Conservation (phyloP, 176 grass and related monocot species). For the Secale cereale region DNA sequence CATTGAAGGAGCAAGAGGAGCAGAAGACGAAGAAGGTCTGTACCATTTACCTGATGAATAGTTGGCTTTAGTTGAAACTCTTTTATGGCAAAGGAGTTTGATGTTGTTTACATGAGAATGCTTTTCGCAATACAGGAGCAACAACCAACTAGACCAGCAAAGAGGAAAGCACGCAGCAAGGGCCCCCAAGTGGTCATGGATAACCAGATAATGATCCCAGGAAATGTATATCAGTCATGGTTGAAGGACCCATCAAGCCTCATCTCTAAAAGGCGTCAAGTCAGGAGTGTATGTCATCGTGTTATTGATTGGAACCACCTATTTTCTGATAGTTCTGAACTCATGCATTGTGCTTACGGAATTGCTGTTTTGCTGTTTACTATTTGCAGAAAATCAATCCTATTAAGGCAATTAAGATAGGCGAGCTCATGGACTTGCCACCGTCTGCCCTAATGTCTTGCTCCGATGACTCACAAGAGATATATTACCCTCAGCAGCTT, state of each 20-base stretch:
- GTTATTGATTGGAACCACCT: not conserved
- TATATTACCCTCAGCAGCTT: conserved; percentile 72
- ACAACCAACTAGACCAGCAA: conserved; percentile 31
- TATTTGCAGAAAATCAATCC: conserved; percentile 49
- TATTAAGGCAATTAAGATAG: conserved; percentile 41
- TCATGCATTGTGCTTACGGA: not conserved
- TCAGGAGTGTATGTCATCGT: conserved; percentile 63
- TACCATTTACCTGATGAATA: not conserved
- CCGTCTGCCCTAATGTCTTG: conserved; percentile 47
- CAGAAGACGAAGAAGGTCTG: conserved; percentile 49
- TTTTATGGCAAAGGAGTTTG: not conserved
- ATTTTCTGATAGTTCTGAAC: not conserved
- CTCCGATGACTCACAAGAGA: conserved; percentile 30
- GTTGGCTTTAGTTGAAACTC: conserved; percentile 9
- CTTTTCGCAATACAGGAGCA: conserved; percentile 18
- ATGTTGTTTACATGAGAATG: conserved; percentile 27
- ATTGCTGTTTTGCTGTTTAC: conserved; percentile 2
- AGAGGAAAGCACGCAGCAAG: conserved; percentile 46
- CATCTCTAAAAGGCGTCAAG: conserved; percentile 63
- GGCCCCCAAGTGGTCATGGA: conserved; percentile 41
- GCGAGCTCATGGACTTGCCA: conserved; percentile 64
- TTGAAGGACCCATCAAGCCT: conserved; percentile 67
- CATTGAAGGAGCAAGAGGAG: conserved; percentile 41
- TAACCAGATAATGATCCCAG: conserved; percentile 62
- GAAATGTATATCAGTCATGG: conserved; percentile 78